Evolutionary conservation across 2,329 filamentous ascomycete species (phyloP).

Genomic region (Rosellinia necatrix): DNA sequence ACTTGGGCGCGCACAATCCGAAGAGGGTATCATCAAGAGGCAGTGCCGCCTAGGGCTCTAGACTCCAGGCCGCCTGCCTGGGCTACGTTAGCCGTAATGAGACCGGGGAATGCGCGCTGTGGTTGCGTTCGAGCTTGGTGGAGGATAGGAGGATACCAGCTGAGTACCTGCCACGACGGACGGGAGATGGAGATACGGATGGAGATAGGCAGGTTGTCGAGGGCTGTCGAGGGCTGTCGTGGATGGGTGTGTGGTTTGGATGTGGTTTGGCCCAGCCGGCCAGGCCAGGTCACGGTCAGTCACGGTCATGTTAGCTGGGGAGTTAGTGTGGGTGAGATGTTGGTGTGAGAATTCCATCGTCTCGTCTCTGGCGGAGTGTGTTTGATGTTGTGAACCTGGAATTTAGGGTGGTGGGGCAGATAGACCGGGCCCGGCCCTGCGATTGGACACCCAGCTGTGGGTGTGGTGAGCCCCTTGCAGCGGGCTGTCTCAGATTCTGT

Average conservation of each 20-base stretch:
- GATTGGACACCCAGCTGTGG: conserved; percentile 15
- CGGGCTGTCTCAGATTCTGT: conserved; percentile 33
- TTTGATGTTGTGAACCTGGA: conserved; percentile 53
- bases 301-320: background rate
- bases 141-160: conserved; percentile 1
- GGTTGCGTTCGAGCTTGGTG: too few species aligned
- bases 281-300: too few species aligned
- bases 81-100: conserved; percentile 11
- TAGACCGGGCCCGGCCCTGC: background rate
- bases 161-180: conserved; percentile 9
- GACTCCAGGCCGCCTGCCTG: background rate
- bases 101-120: conserved; percentile 10
- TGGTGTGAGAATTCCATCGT: conserved; percentile 30
- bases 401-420: conserved; percentile 39
- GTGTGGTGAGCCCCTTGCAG: conserved; percentile 30
- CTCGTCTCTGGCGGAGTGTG: conserved; percentile 46
- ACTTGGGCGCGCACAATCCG: conserved; percentile 30
- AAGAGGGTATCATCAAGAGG: conserved; percentile 37
- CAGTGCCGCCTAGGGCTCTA: conserved; percentile 17
- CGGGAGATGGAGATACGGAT: conserved; percentile 20
- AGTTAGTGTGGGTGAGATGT: background rate
- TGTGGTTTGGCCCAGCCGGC: conserved; percentile 16
- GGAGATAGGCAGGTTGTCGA: background rate
- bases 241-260: too few species aligned
- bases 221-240: too few species aligned